Conservation (phyloP, 768 basidiomycete species). For the Suillus subluteus region DNA sequence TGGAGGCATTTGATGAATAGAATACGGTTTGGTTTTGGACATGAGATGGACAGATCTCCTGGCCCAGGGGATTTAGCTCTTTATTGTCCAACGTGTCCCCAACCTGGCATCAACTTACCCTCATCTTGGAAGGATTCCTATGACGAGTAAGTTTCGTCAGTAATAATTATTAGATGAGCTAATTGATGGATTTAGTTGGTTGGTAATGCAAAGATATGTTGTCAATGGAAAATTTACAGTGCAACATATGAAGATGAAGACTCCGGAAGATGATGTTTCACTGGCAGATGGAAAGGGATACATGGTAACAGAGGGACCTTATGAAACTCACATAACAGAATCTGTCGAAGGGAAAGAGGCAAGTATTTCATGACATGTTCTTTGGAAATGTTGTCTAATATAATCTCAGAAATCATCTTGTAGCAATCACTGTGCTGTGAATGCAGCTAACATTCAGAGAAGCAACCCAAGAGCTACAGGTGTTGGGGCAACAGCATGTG, state of each 20-base stretch:
- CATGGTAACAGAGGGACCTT: constrained; percentile 3
- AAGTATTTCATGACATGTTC: background rate
- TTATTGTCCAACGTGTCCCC: constrained; percentile 13
- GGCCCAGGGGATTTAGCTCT: constrained; percentile 4
- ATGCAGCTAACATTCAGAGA: too few species aligned
- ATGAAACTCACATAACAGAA: background rate
- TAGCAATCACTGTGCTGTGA: constrained; percentile 17
- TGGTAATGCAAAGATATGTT: constrained; percentile 6
- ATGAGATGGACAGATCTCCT: background rate
- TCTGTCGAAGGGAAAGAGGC: constrained; percentile 2
- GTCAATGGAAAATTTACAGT: constrained; percentile 11
- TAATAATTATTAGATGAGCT: too few species aligned
- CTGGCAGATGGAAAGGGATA: constrained; percentile 18
- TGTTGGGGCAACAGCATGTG: too few species aligned
- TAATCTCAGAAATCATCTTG: constrained; percentile 18
- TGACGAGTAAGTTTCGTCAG: background rate
- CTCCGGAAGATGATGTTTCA: constrained; percentile 20
- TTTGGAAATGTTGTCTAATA: background rate
- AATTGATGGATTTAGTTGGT: background rate
- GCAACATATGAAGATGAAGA: constrained; percentile 17
- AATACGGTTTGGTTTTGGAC: constrained; percentile 2
- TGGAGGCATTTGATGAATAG: constrained; percentile 4
- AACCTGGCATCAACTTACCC: constrained; percentile 14
- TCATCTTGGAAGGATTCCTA: constrained; percentile 7
- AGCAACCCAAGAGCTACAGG: too few species aligned